Evolutionary conservation across 352 stramenopile species (phyloP), one percentile per base, ranked within the genome.

Genomic region (Phytophthora kernoviae): DNA sequence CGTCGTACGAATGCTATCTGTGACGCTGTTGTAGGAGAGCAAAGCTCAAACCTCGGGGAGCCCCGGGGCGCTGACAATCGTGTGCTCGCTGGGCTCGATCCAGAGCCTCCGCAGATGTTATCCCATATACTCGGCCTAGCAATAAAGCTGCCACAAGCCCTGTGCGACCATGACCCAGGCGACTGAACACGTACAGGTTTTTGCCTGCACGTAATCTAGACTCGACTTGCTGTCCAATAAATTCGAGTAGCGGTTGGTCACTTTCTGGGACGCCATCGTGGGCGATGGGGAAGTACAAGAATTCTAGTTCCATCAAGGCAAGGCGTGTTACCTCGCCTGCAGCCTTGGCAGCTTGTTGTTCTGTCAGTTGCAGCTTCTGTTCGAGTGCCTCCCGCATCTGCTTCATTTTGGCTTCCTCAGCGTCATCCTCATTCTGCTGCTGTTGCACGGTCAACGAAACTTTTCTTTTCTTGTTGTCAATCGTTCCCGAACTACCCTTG

Each of bases 101-200:
- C 1, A 93, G 58, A 0, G 82, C 84, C 7, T 93, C 80, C 0
- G 65, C 60, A 1, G 84, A 53, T 7, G 70, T 54, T 21, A 93
- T 67, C 6, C 84, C 82, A 37, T 93, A 95, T 18, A 95, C 47
- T 4, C 86, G 75, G 1, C 80, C 86, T 26, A 95, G 78, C 10
- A 95, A 43, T 14, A 93, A 50, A 3, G 84, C 80, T 7, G 76
- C 63, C 17, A 93, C 24, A n/a, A 93, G 58, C 5, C 82, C 84
- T 14, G 86, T 91, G 15, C 84, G 82, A 5, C 82, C 84, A 21
- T 84, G 82, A n/a, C 84, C 84, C 7, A 83, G 61, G 36, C 66
- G 68, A 59, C 83, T 93, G 61, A 95, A 95, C 1, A 91, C 50
- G 53, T 89, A 93, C 11, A 95, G n/a, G 44, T 77, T 86, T 43